These are phyloP conservation scores for Trypanosoma cruzi DNA, from an alignment of 208 protist genomes.

Conservation along the genomic window DNA sequence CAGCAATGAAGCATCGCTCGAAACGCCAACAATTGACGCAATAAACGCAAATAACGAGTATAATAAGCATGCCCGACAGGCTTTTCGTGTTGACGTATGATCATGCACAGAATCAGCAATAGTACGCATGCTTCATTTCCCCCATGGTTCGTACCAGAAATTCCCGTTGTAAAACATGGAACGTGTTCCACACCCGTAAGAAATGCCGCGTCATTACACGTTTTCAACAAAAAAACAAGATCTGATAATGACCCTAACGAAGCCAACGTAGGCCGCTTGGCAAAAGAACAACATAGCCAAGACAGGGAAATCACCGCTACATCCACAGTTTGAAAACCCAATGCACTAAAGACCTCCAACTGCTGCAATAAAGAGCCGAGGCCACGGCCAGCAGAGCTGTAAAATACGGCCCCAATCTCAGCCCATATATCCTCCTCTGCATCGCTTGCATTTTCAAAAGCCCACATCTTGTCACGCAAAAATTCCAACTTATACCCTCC, in stretches of 20 bases:
- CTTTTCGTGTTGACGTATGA: slow-evolving; percentile 29
- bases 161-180: slow-evolving; percentile 9
- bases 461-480: slow-evolving; percentile 30
- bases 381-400: slow-evolving; percentile 10
- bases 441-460: background rate
- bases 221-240: slow-evolving; percentile 51
- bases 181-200: slow-evolving; percentile 38
- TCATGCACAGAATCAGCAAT: slow-evolving; percentile 28
- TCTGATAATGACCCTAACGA: slow-evolving; percentile 40
- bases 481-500: slow-evolving; percentile 44
- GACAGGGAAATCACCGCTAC: slow-evolving; percentile 14
- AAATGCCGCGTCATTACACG: slow-evolving; percentile 46
- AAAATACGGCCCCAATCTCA: slow-evolving; percentile 31
- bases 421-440: slow-evolving; percentile 18
- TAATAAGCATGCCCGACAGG: slow-evolving; percentile 8
- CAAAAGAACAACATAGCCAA: slow-evolving; percentile 32
- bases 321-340: slow-evolving; percentile 33
- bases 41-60: slow-evolving; percentile 18
- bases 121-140: slow-evolving; percentile 12
- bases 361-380: slow-evolving; percentile 25
- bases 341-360: slow-evolving; percentile 24
- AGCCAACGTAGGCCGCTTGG: slow-evolving; percentile 13
- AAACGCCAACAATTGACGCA: slow-evolving; percentile 21
- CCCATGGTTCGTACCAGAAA: background rate
- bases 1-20: slow-evolving; percentile 16